Evolutionary conservation across 768 basidiomycete genomes (phyloP), one percentile per base, ranked within the genome.

Genomic region (Rhizopogon vesiculosus): DNA sequence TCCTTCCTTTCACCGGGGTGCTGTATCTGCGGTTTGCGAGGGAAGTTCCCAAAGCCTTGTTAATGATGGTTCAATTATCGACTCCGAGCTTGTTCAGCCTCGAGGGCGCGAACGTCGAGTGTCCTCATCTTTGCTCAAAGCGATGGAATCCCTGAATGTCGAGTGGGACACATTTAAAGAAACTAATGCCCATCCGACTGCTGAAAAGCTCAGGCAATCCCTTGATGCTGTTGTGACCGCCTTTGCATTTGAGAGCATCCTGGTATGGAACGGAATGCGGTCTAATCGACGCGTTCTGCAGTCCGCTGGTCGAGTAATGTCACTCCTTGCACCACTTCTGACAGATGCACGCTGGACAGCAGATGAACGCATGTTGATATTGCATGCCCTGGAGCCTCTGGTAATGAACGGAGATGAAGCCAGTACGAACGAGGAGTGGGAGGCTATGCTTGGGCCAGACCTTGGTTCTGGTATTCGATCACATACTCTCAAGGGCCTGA

Each of bases 161-260:
- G 79, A 82, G 42, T 83, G 82, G 82, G 80, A 82, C 42, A 69
- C 64, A 7, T 66, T 66, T 25, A 70, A 68, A 19, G 71, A 72
- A 13, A 63, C 54, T 7, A 61, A 60, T 29, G 57, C 61, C 12
- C 74, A 74, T 56, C 75, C 78, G 22, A 82, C 80, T 7, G 82
- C 81, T 0, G 91, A 91, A 65, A 77, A 75, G 45, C 77, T 86
- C 4, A 83, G 92, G 19, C 76, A 78, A 31, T 75, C 81, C 4
- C 62, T 97, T 52, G 93, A 98, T 65, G 69, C 87, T 31, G 82
- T 84, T 5, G 75, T 91, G 7, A 72, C 75, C 1, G 80, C 85
- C 3, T 69, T 97, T 2, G 74, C 75, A 38, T 95, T 91, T 62
- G 87, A 93, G 66, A 79, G 82, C 3, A 61, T 82, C 1, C 77